These are phyloP conservation scores for Cercospora janseana DNA, from an alignment of 2,329 filamentous ascomycete species.

Conservation along the genomic window DNA sequence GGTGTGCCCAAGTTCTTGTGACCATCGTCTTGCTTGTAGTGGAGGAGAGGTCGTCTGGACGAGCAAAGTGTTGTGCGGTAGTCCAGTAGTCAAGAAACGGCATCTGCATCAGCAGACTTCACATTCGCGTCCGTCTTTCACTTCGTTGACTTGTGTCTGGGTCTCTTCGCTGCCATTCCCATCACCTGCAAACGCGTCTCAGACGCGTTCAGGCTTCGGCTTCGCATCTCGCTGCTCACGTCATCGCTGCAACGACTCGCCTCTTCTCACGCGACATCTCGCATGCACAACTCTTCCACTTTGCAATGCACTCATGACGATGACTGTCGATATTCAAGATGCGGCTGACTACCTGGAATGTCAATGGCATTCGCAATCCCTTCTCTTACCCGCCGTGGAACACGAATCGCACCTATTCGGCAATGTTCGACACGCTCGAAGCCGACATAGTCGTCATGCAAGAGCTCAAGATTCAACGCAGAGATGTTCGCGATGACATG, in stretches of 20 bases:
- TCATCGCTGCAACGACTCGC: constrained; percentile 2
- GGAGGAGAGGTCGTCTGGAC: neutral
- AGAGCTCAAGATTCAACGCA: constrained; percentile 92
- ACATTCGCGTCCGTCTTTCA: neutral
- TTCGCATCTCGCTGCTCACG: neutral
- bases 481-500: constrained; percentile 92
- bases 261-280: neutral
- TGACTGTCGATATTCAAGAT: constrained; percentile 29
- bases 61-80: no score
- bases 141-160: neutral
- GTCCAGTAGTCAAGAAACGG: no score
- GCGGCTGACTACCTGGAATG: constrained; percentile 48
- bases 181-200: constrained; percentile 7
- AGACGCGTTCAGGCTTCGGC: constrained; percentile 3
- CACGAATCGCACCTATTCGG: constrained; percentile 47
- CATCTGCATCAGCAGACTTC: no score
- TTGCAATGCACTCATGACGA: neutral
- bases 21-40: neutral
- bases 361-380: constrained; percentile 56
- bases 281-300: neutral
- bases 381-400: constrained; percentile 55
- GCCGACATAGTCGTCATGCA: constrained; percentile 94
- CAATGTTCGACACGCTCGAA: constrained; percentile 92
- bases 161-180: neutral
- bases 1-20: neutral